Conservation (phyloP, 257 asterid genomes). For the Scutellaria barbata region DNA sequence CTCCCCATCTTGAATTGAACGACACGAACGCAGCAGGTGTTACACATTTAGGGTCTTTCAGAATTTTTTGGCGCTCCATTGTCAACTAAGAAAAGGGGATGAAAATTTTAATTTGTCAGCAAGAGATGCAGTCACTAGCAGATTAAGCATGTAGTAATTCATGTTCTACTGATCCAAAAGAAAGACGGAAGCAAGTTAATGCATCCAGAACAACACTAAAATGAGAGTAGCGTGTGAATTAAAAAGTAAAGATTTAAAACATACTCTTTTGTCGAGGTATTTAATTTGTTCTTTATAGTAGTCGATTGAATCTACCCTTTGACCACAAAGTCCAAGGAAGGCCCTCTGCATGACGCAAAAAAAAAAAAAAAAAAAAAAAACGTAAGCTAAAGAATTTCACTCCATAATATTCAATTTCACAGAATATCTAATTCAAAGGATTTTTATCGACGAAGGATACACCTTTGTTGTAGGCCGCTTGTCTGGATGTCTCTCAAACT, state of each 20-base stretch:
- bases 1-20: conserved; percentile 92
- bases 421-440: conserved; percentile 3
- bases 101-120: conserved; percentile 26
- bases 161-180: too few species aligned
- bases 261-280: conserved; percentile 69
- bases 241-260: conserved; percentile 31
- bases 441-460: conserved; percentile 19
- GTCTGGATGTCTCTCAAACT: conserved; percentile 83
- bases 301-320: conserved; percentile 80
- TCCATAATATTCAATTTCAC: neutral
- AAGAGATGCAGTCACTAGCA: conserved; percentile 14
- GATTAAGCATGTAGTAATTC: neutral
- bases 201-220: neutral
- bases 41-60: conserved; percentile 69
- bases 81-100: conserved; percentile 59
- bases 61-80: conserved; percentile 75
- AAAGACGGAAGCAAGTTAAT: neutral
- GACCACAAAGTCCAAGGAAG: conserved; percentile 84
- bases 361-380: conserved; percentile 2
- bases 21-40: conserved; percentile 91
- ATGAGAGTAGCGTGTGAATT: conserved; percentile 14
- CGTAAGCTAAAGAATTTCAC: neutral
- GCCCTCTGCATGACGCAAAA: conserved; percentile 63
- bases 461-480: conserved; percentile 89
- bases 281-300: conserved; percentile 66